Evolutionary conservation across 2,329 filamentous ascomycete species (phyloP).

Genomic region (Xylaria sp.): DNA sequence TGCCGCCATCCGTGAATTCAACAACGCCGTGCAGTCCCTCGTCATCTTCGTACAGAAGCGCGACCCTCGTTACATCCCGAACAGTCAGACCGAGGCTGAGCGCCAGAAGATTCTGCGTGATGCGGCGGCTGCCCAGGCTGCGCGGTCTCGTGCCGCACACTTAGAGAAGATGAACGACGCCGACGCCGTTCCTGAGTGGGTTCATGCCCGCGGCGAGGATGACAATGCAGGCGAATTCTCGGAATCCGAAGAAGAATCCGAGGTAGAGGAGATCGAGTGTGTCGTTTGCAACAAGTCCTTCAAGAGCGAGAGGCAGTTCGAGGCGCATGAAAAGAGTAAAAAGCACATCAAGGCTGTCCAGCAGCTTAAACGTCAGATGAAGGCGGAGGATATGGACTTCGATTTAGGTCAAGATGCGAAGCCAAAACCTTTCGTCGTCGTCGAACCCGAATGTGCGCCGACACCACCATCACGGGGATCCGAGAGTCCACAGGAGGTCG

Average conservation of each 20-base stretch:
- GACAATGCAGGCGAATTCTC: constrained; percentile 52
- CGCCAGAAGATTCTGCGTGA: constrained; percentile 72
- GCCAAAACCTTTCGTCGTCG: constrained; percentile 1
- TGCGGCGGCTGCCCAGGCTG: constrained; percentile 77
- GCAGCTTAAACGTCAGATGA: constrained; percentile 76
- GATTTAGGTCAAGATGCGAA: constrained; percentile 37
- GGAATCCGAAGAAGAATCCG: constrained; percentile 49
- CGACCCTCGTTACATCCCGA: constrained; percentile 77
- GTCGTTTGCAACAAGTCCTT: constrained; percentile 74
- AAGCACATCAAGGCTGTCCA: constrained; percentile 88
- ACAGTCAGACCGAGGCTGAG: constrained; percentile 71
- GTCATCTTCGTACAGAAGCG: constrained; percentile 86
- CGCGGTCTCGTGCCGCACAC: constrained; percentile 74
- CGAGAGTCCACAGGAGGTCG: not conserved
- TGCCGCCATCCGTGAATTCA: constrained; percentile 80
- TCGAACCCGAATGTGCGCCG: constrained; percentile 1
- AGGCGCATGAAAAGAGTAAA: constrained; percentile 92
- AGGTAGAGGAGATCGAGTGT: constrained; percentile 63
- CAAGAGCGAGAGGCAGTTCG: constrained; percentile 85
- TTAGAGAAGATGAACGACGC: constrained; percentile 64
- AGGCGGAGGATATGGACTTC: constrained; percentile 65
- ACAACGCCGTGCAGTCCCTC: constrained; percentile 81
- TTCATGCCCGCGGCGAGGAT: constrained; percentile 53
- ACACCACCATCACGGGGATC: constrained; percentile 7
- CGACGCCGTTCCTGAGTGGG: constrained; percentile 68